Base-by-base conservation (phyloP, 345 rosid species). In the Citrus sp. region DNA sequence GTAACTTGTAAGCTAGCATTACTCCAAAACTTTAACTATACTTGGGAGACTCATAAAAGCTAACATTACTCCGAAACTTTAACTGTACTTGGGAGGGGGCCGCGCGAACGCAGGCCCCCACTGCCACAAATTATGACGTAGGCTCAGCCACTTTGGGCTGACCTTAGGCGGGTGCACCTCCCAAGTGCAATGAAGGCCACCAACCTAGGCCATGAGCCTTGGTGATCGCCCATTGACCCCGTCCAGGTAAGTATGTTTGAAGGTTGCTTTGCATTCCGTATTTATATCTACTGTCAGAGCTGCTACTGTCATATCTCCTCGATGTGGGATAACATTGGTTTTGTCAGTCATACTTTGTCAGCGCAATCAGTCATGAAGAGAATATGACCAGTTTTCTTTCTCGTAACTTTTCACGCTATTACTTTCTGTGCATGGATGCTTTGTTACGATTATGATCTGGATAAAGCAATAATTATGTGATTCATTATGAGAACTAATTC, bases 1-100 rank as follows among this genome's bases (percentile, higher is more conserved):
- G 0, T 37, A 7, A 37, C 9, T 7, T 6, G 0, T 0, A 1
- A 0, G 6, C 6, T 5, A 4, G 35, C 35, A 34, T 5, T 4
- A 4, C 34, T 30, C 5, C 34, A 0, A 32, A 32, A 49, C 55
- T 49, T 49, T 1, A 42, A 49, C 55, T 49, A 14, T 0, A 16
- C 3, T 51, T 51, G 0, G 6, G 55, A 51, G 55, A 27, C 27
- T 35, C 3, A 0, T 4, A 25, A 25, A 34, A 4, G 5, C 35
- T 34, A 0, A 6, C 35, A 34, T 34, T 4, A 0, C 34, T 32
- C 35, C 6, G 0, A 34, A 34, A 51, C 56, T 51, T 51, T 21
- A 0, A 51, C 2, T 16, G 1, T 5, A 18, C 5, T 54, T 54
- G 0, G 7, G 3, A 54, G 58, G 58, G 58, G 58, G 22, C 58